These are phyloP conservation scores for Aaosphaeria arxii DNA, from an alignment of 2,329 filamentous ascomycete species.

Conservation along the genomic window DNA sequence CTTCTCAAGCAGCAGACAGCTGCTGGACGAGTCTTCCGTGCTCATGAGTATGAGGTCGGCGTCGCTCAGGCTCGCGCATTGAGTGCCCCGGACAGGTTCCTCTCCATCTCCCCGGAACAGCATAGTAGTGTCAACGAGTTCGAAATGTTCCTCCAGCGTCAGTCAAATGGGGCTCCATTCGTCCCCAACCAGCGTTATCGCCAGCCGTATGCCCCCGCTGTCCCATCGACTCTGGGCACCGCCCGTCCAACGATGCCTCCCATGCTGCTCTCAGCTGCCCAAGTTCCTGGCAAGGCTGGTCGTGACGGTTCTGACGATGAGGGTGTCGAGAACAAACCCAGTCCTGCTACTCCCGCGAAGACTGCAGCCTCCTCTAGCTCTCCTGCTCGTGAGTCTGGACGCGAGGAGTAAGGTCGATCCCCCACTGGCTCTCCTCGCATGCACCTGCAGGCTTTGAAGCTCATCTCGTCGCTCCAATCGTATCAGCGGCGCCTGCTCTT, in stretches of 20 bases:
- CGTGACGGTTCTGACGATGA: slow-evolving; percentile 25
- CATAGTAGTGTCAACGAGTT: slow-evolving; percentile 35
- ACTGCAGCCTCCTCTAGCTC: slow-evolving; percentile 20
- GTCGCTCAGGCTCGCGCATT: slow-evolving; percentile 38
- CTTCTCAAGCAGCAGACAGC: slow-evolving; percentile 94
- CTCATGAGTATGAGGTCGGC: slow-evolving; percentile 74
- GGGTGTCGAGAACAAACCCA: slow-evolving; percentile 27
- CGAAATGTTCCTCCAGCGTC: slow-evolving; percentile 36
- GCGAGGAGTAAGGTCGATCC: slow-evolving; percentile 21
- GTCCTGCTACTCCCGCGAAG: slow-evolving; percentile 34
- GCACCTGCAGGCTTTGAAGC: too few species aligned
- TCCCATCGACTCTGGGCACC: slow-evolving; percentile 33
- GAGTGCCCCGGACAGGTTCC: slow-evolving; percentile 29
- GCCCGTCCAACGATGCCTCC: slow-evolving; percentile 27
- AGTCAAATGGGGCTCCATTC: neutral
- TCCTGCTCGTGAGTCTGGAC: slow-evolving; percentile 17
- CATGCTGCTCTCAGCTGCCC: slow-evolving; percentile 13
- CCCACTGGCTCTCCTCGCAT: too few species aligned
- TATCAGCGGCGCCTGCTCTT: too few species aligned
- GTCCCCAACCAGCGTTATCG: slow-evolving; percentile 18
- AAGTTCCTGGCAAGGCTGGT: slow-evolving; percentile 22
- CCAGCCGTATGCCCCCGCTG: slow-evolving; percentile 31
- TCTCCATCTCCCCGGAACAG: slow-evolving; percentile 31
- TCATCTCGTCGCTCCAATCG: too few species aligned
- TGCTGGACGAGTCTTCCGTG: slow-evolving; percentile 90